Base-by-base conservation (phyloP, 2,329 filamentous ascomycete genomes). In the Mycosphaerella sp. region DNA sequence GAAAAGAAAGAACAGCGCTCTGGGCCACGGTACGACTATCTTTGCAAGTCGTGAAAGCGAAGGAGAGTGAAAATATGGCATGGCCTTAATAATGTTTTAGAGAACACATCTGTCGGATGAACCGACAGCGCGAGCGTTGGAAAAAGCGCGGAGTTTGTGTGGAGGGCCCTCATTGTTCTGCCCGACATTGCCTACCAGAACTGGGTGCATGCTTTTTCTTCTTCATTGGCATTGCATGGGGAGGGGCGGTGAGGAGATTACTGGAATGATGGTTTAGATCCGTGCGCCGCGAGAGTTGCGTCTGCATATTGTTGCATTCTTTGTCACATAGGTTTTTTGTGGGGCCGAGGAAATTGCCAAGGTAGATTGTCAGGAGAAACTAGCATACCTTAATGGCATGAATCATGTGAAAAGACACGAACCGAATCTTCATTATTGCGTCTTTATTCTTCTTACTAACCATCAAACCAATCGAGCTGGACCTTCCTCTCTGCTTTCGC, bases 21-120 rank as follows among this genome's bases (percentile, higher is more conserved):
- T 28, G 42, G 35, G 36, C 14, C 30, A 45, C 35, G 41, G 50
- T 35, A 49, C 45, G 37, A 49, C 18, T 35, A n/a, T 25, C 5
- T 8, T 13, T 25, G 21, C 21, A 25, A 21, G 39, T 41, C 17
- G 39, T 16, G 37, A 34, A 25, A 17, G 45, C 12, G 39, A 35
- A 12, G n/a, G n/a, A n/a, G 28, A 13, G 30, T n/a, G 45, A 34
- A 32, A n/a, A n/a, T n/a, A 42, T 27, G 27, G 27, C 27, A 42
- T 35, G 45, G 45, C 17, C 45, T 34, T 30, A 36, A 18, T 49
- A 49, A 49, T 49, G 45, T 49, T 42, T 49, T 37, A 14, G 28
- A 48, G 37, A 27, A 27, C 30, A 17, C 25, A 25, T n/a, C n/a
- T n/a, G 45, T 42, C 39, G 39, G 34, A 35, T 28, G 18, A 21